A percentile compares a stretch with the other conserved stretches of the same genome.
Conservation (phyloP, 768 basidiomycete genomes). For the Tremella fuciformis region DNA sequence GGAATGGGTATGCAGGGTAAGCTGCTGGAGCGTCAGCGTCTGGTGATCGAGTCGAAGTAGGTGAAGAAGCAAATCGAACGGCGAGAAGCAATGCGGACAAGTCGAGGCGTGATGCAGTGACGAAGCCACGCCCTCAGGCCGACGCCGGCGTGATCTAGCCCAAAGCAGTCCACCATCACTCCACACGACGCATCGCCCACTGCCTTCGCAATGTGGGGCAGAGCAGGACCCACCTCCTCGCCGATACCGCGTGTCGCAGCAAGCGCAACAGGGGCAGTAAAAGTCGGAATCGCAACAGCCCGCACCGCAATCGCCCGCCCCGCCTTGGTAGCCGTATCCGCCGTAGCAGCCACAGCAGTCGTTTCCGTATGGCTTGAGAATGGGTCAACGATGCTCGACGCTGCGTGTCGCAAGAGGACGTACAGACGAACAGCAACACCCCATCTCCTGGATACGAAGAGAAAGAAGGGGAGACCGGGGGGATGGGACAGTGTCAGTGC, state of each 20-base stretch:
- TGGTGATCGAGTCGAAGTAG: conserved; percentile 2
- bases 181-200: no score
- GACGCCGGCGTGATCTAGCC: no score
- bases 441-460: neutral
- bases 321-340: conserved; percentile 1
- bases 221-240: neutral
- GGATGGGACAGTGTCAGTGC: neutral
- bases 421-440: conserved; percentile 4
- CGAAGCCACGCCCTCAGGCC: no score
- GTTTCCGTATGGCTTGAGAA: conserved; percentile 4
- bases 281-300: conserved; percentile 2
- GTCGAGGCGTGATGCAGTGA: no score
- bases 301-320: conserved; percentile 2
- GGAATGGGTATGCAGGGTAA: neutral
- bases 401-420: neutral
- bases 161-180: no score
- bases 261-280: conserved; percentile 3
- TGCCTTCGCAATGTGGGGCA: no score
- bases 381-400: conserved; percentile 1
- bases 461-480: neutral
- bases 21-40: neutral
- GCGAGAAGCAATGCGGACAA: neutral
- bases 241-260: conserved; percentile 6
- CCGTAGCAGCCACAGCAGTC: neutral
- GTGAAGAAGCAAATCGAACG: neutral